Evolutionary conservation across 306 rosid genomes (phyloP), one percentile per base, ranked within the genome.

Genomic region (Quercus bicolor): DNA sequence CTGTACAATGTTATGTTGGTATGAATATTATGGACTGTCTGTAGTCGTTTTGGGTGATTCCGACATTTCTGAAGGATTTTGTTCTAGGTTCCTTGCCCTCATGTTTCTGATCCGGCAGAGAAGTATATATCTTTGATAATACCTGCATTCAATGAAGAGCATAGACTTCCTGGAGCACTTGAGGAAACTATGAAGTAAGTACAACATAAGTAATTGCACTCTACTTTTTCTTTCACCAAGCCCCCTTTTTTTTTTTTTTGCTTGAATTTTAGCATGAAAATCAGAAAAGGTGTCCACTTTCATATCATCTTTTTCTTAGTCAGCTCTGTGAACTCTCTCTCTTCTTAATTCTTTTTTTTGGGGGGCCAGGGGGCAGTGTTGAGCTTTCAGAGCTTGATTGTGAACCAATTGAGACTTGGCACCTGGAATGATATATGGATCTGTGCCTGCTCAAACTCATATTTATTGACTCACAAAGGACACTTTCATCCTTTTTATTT

Each of bases 121-220:
- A 94, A 94, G 85, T 94, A 91, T 86, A 79, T 94, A 18, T 92
- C 97, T 73, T 85, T 94, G 88, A 91, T 94, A 51, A 78, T 92
- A 75, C 98, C 97, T 52, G 95, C 97, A 29, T 94, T 85, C 84
- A 94, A 92, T 75, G 97, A 92, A 79, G 95, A 94, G 83, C 87
- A 79, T 53, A 89, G 98, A 80, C 97, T 94, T 81, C 97, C 97
- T 18, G 85, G 86, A 56, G 97, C 98, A 18, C 93, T 94, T 71
- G 92, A 91, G 43, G 98, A 94, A 84, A 89, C 92, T 28, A 77
- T 94, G 90, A 85, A 84, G 98, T 94, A 88, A 84, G 97, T 86
- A 68, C 61, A 60, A 75, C 34, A 40, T 40, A 59, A 26, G 24
- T 60, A 10, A 21, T 62, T 26, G 40, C n/a, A 15, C 40, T 28